Evolutionary conservation across 2,329 filamentous ascomycete species (phyloP), one percentile per base, ranked within the genome.

Genomic region (Dactylellina parvicollis): DNA sequence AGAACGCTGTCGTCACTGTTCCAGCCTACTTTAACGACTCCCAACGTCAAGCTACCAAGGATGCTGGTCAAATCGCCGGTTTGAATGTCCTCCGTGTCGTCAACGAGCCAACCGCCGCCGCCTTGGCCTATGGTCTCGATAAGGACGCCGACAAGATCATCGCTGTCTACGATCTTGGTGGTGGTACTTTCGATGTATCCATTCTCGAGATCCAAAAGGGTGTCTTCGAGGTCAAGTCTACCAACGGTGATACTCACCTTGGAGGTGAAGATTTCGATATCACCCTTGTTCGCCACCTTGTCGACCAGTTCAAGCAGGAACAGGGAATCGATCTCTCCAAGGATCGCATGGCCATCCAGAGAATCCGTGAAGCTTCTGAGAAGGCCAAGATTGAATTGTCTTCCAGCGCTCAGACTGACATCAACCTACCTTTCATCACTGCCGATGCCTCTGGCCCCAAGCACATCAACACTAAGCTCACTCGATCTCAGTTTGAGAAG

Each of bases 351-450:
- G 94, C 94, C 79, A 96, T 98, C 81, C 94, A 97, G 88, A 90
- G 94, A 88, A 97, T 98, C 82, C 93, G 94, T 84, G 94, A 97
- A 86, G 94, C 93, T 78, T 92, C 93, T 78, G 94, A 98, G 88
- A 97, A 97, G 89, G 94, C 94, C 81, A 98, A 98, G 92, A 97
- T 97, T 80, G 94, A 97, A 85, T 86, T 98, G 78, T 98, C 94
- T 10, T 97, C 93, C 32, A 93, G 93, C 69, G 88, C 93, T 78
- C 92, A 96, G 83, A 98, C 94, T 78, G 94, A 97, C 80, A 97
- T 98, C 85, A 96, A 96, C 87, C 88, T 98, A 80, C 94, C 94
- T 77, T 98, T 98, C 88, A 97, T 98, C 84, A 96, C 93, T 81
- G 94, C 94, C 79, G 93, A 97, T 81, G 87, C 93, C 75, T 95